Evolutionary conservation across 306 rosid genomes (phyloP).

Genomic region (Rosa lucieae): DNA sequence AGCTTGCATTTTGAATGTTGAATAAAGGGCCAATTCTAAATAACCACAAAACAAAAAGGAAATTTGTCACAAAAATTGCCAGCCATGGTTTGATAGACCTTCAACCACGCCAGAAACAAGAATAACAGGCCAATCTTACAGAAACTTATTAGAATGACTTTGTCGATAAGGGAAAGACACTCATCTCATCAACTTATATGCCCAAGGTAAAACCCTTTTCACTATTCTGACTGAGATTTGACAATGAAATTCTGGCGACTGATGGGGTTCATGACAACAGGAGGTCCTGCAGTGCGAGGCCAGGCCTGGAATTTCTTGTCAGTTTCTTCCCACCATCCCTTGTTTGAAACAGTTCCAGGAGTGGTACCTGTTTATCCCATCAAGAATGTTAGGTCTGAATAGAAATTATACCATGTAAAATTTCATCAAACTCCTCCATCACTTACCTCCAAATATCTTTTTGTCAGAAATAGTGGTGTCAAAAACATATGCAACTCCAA

Average conservation of each 20-base stretch:
- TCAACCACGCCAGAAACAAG: not conserved
- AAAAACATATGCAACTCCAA: conserved; percentile 48
- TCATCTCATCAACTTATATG: not conserved
- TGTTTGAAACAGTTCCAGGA: conserved; percentile 58
- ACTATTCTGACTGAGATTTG: conserved; percentile 23
- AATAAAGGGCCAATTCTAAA: not conserved
- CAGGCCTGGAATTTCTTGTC: conserved; percentile 87
- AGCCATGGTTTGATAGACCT: not conserved
- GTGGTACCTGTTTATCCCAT: conserved; percentile 54
- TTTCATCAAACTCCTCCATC: not conserved
- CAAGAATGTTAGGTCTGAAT: not conserved
- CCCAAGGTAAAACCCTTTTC: not conserved
- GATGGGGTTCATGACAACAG: conserved; percentile 47
- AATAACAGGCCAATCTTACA: not conserved
- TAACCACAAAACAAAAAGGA: not conserved
- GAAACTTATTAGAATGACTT: not conserved
- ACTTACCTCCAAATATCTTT: conserved; percentile 74
- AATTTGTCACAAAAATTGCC: not conserved
- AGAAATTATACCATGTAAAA: not conserved
- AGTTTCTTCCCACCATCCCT: conserved; percentile 81
- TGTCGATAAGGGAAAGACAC: not conserved
- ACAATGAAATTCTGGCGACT: conserved; percentile 48
- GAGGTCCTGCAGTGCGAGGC: conserved; percentile 75
- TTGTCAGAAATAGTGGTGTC: conserved; percentile 49
- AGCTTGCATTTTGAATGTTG: too few relatives aligned